These are phyloP conservation scores for Passalora sequoiae DNA, from an alignment of 2,329 filamentous ascomycete species.

Conservation along the genomic window DNA sequence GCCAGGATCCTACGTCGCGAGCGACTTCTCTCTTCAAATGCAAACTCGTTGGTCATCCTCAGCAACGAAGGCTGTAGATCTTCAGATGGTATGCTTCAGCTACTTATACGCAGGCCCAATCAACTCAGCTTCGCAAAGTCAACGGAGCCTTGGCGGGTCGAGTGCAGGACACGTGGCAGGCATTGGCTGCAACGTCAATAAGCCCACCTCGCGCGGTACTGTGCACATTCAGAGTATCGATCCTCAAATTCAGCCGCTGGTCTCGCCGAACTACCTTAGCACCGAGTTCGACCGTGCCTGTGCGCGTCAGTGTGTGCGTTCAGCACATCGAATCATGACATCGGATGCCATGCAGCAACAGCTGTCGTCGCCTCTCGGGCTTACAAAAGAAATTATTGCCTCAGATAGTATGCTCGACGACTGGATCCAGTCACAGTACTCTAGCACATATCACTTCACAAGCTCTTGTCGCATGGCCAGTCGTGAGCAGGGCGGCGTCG, in stretches of 20 bases:
- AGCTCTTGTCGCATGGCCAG: conserved; percentile 15
- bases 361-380: conserved; percentile 6
- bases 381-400: conserved; percentile 4
- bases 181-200: too few relatives aligned
- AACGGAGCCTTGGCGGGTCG: too few relatives aligned
- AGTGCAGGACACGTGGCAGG: too few relatives aligned
- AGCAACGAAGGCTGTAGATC: too few relatives aligned
- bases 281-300: conserved; percentile 11
- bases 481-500: conserved; percentile 18
- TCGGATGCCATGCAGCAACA: conserved; percentile 8
- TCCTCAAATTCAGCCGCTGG: conserved; percentile 3
- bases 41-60: too few relatives aligned
- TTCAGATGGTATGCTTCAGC: too few relatives aligned
- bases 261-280: conserved; percentile 6
- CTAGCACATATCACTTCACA: conserved; percentile 12
- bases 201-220: too few relatives aligned
- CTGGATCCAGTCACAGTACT: conserved; percentile 12
- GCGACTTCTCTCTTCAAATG: too few relatives aligned
- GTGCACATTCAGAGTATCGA: conserved; percentile 4
- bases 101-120: too few relatives aligned
- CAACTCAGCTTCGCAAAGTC: too few relatives aligned
- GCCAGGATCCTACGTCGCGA: too few relatives aligned
- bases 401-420: conserved; percentile 8
- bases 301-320: conserved; percentile 6
- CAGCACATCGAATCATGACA: conserved; percentile 6